Evolutionary conservation across 2,329 filamentous ascomycete species (phyloP), one percentile per base, ranked within the genome.

Genomic region (Xylariaceae sp.): DNA sequence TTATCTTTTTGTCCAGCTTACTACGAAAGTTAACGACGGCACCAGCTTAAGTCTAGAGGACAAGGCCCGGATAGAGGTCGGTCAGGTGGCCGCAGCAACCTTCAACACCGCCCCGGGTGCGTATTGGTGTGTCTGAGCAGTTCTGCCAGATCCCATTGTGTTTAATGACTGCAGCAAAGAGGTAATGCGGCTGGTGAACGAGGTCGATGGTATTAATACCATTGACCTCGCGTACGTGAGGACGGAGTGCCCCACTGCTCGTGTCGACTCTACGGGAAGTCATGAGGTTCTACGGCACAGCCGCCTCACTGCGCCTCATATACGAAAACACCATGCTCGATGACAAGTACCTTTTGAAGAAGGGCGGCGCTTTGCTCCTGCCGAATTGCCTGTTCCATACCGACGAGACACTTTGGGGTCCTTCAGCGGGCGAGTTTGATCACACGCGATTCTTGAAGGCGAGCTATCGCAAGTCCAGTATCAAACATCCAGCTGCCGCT

Each of bases 291-390:
- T 49, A 59, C 23, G 43, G 51, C 16, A 52, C 40, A 16, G 44
- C 48, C 5, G 49, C 50, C 23, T 42, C 52, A 8, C 50, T 45
- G 18, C 49, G 59, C 13, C 29, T 55, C 7, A 37, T 60, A 18
- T 47, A 50, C n/a, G 45, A 62, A 23, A 59, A 62, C 45, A 55
- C 57, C 4, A 11, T 60, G 6, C 46, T 63, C 2, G 60, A 51
- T 36, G 53, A 50, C 20, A 29, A 51, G 18, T 62, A 61, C 21
- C 51, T 65, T 1, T 24, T 66, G 6, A 64, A 62, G 36, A 64
- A 63, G 45, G 58, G 58, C 6, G 45, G 45, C 18, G 52, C 42
- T 4, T 16, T 65, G 1, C 33, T 65, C 43, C 60, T 62, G 23
- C 58, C 57, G 13, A 45, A 42, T 6, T 21, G 29, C 3, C 32